Evolutionary conservation across 768 basidiomycete species (phyloP).

Genomic region (Suillus discolor): DNA sequence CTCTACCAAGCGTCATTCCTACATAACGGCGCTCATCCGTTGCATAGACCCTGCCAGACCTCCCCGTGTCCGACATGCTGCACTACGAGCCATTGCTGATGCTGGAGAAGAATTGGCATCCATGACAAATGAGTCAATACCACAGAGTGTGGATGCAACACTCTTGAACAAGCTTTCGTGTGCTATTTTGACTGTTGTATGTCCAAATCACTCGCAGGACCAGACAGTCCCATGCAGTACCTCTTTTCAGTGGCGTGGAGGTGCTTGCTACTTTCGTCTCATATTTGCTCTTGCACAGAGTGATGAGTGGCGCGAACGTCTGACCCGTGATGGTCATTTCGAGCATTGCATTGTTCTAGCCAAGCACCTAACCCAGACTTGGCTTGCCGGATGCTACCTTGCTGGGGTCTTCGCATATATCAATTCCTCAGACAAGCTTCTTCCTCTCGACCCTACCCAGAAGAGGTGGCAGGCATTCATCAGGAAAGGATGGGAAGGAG

Average conservation of each 20-base stretch:
- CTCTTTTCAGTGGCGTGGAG: no score
- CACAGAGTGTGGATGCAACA: background rate
- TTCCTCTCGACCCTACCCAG: background rate
- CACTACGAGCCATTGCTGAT: background rate
- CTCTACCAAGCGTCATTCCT: background rate
- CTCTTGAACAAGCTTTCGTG: background rate
- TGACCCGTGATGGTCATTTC: background rate
- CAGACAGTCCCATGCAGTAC: no score
- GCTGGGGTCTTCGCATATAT: background rate
- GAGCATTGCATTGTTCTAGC: background rate
- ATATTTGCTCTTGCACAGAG: background rate
- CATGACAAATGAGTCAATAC: background rate
- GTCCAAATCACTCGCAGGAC: background rate
- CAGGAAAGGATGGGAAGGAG: background rate
- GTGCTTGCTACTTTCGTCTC: background rate
- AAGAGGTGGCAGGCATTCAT: background rate
- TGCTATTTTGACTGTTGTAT: background rate
- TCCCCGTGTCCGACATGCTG: background rate
- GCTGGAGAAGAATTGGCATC: background rate
- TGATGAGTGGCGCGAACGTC: background rate
- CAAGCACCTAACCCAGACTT: accelerated
- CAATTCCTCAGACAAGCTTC: background rate
- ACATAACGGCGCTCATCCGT: background rate
- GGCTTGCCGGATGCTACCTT: background rate
- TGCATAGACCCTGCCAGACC: background rate